These are phyloP conservation scores for Clonostachys byssicola DNA, from an alignment of 2,329 filamentous ascomycete genomes.

Conservation along the genomic window DNA sequence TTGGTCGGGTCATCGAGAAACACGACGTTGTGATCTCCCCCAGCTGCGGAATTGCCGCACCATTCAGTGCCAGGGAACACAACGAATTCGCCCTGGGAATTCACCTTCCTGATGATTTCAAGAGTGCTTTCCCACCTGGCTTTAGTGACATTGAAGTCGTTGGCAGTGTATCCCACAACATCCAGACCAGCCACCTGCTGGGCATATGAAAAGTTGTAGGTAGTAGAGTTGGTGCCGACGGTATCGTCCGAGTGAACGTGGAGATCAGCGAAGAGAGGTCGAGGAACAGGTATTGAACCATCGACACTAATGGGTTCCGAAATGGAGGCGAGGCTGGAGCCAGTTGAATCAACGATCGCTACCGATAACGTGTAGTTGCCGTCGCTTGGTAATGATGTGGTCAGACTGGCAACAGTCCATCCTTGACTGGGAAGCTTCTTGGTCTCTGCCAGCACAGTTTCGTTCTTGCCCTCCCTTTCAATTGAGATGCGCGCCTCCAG, in stretches of 20 bases:
- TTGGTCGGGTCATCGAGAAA: conserved; percentile 20
- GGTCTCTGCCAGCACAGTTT: neutral
- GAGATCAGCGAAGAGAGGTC: conserved; percentile 21
- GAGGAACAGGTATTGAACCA: conserved; percentile 10
- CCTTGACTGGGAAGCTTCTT: neutral
- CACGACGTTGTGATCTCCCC: conserved; percentile 26
- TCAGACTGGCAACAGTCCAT: neutral
- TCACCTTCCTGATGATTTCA: conserved; percentile 14
- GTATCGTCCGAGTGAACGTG: conserved; percentile 30
- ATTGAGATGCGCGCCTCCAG: conserved; percentile 1
- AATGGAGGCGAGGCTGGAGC: neutral
- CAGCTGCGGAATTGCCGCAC: conserved; percentile 26
- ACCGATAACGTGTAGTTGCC: neutral
- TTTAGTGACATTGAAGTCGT: conserved; percentile 29
- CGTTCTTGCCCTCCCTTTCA: neutral
- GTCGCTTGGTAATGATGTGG: neutral
- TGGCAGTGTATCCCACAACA: conserved; percentile 28
- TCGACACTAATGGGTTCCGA: conserved; percentile 10
- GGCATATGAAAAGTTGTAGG: conserved; percentile 29
- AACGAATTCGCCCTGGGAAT: conserved; percentile 14
- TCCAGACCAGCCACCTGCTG: conserved; percentile 26
- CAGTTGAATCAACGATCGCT: neutral
- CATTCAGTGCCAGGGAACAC: conserved; percentile 26
- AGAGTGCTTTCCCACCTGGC: conserved; percentile 20
- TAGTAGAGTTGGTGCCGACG: conserved; percentile 24